Evolutionary conservation across 2,329 filamentous ascomycete species (phyloP).

Genomic region (Thielaviopsis ethacetica): DNA sequence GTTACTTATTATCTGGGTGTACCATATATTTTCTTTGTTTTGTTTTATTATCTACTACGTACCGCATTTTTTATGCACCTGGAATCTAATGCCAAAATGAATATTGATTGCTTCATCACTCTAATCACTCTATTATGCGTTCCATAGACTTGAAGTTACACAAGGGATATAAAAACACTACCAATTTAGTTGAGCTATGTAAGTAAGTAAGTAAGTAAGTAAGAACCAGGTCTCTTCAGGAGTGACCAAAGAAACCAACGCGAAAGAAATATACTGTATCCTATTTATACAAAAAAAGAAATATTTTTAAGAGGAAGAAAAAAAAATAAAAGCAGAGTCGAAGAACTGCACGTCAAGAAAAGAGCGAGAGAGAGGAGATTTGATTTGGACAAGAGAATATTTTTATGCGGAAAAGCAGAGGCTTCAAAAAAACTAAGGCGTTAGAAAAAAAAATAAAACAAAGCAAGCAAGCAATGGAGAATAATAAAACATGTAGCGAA

Average conservation of each 20-base stretch:
- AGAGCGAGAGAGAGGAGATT: not conserved
- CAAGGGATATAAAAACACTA: too few species aligned
- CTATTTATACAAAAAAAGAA: not conserved
- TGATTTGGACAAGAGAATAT: not conserved
- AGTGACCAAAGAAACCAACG: not conserved
- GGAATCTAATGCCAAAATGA: too few species aligned
- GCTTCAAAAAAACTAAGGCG: too few species aligned
- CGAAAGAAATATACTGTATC: not conserved
- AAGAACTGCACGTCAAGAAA: not conserved
- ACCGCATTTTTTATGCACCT: slow-evolving; percentile 1
- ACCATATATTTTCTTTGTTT: not conserved
- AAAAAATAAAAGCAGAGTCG: too few species aligned
- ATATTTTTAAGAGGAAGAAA: too few species aligned
- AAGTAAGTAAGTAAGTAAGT: not conserved
- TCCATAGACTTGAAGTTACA: too few species aligned
- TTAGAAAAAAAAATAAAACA: not conserved
- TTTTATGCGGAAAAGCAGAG: not conserved
- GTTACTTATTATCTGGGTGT: too few species aligned
- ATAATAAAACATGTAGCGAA: not conserved
- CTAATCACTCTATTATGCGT: not conserved
- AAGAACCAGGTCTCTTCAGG: not conserved
- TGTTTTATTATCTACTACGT: not conserved
- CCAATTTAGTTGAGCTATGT: not conserved
- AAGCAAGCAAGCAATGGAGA: too few species aligned
- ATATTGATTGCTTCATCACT: not conserved